Conservation (phyloP, 164 flowering plant genomes). For the Aristolochia californica region DNA sequence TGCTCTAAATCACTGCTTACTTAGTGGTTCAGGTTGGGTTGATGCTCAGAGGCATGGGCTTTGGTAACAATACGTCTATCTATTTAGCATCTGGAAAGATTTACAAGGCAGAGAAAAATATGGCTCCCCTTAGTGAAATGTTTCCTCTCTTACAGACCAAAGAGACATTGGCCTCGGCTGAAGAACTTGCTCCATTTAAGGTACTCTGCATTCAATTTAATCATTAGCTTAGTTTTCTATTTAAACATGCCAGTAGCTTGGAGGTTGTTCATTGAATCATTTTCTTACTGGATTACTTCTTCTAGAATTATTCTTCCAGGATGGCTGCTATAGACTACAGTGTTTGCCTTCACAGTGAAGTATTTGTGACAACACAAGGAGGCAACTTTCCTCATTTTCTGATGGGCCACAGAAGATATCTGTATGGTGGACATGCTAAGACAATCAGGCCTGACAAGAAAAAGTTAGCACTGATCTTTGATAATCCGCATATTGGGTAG, state of each 20-base stretch:
- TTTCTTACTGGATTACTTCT: constrained; percentile 19
- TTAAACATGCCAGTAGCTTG: not conserved
- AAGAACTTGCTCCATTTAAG: constrained; percentile 77
- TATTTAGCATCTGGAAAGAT: constrained; percentile 92
- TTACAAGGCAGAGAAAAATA: constrained; percentile 64
- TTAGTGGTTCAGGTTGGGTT: constrained; percentile 61
- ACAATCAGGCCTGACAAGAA: constrained; percentile 90
- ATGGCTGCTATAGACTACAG: constrained; percentile 98
- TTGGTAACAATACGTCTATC: constrained; percentile 66
- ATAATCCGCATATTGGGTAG: constrained; percentile 83
- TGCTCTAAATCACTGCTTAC: too few species aligned
- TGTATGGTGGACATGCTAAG: constrained; percentile 85
- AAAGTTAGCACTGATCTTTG: constrained; percentile 66
- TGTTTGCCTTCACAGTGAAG: constrained; percentile 95
- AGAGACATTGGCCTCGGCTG: constrained; percentile 58
- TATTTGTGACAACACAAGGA: constrained; percentile 95
- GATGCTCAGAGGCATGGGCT: constrained; percentile 99
- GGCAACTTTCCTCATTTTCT: constrained; percentile 94
- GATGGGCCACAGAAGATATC: constrained; percentile 79
- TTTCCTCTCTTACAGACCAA: constrained; percentile 82
- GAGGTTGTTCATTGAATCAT: constrained; percentile 1
- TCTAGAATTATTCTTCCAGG: constrained; percentile 83
- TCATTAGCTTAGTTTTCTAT: not conserved
- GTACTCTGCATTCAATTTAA: constrained; percentile 15
- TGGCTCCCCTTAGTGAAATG: constrained; percentile 86